Base-by-base conservation (phyloP, 2,329 filamentous ascomycete genomes). In the Furcasterigmium furcatum region DNA sequence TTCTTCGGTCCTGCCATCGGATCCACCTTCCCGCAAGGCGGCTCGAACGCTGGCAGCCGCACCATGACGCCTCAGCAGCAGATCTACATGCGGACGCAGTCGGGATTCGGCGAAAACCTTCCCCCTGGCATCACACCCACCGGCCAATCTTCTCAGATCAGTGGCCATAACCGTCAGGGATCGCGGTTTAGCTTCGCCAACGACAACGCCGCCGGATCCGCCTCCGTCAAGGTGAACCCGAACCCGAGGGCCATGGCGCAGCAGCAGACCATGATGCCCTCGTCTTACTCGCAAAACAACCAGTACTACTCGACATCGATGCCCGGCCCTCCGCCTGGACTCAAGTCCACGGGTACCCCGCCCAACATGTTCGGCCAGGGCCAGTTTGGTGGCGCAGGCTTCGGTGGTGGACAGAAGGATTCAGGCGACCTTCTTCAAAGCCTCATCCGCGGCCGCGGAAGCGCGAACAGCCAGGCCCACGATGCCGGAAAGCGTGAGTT, bases 401-500 rank as follows among this genome's bases (percentile, higher is more conserved):
- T 95, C 56, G 77, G 79, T 49, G 36, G 36, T 7, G 69, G 76
- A 49, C 82, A 84, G 50, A 91, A 94, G 68, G 91, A 95, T 51
- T 70, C 73, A 49, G 74, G 84, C 55, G 87, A 91, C 55, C 74
- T 94, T 63, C 80, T 95, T 70, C 87, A 91, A 65, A 88, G 89
- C 64, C 75, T 96, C 60, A 79, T 95, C 62, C 84, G 91, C 60
- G 80, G 81, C 62, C 81, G 82, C 60, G 79, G 79, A 61, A 76
- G 79, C 60, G 79, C 79, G 64, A 82, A 79, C 65, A 80, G 77
- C 66, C 87, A 90, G 70, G 77, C 79, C 67, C 85, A 88, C 71
- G 91, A 95, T 74, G 80, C 84, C 71, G 85, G 84, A 84, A 96
- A 96, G 90, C 91, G 91, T 96, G 91, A 96, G 91, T 96, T 87